Evolutionary conservation across 2,329 filamentous ascomycete genomes (phyloP).

Genomic region (Gyromitra esculenta): DNA sequence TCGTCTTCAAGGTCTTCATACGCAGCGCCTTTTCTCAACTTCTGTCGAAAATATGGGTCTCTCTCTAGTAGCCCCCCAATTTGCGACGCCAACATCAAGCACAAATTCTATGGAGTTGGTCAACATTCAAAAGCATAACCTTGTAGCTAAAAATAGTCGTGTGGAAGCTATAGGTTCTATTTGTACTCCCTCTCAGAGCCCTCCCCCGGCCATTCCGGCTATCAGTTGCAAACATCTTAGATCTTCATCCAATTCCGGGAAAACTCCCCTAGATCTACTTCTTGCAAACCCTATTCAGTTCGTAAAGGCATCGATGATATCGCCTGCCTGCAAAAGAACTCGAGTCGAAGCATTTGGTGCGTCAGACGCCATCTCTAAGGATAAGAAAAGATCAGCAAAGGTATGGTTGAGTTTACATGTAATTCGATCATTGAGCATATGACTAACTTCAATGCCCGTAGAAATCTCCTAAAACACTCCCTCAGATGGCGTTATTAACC

Average conservation of each 20-base stretch:
- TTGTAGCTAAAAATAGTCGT: neutral
- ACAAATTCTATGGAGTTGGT: conserved; percentile 12
- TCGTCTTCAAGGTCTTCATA: neutral
- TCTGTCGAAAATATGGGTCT: conserved; percentile 7
- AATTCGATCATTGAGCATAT: conserved; percentile 26
- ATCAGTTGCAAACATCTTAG: conserved; percentile 17
- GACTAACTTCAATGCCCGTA: conserved; percentile 10
- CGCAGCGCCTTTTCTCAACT: neutral
- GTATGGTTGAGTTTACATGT: conserved; percentile 1
- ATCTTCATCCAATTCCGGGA: conserved; percentile 11
- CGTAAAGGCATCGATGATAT: conserved; percentile 36
- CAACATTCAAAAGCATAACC: neutral
- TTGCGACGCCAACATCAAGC: neutral
- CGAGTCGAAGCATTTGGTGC: conserved; percentile 24
- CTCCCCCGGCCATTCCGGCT: neutral
- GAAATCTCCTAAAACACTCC: neutral
- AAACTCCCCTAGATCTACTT: conserved; percentile 30
- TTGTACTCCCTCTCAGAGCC: neutral
- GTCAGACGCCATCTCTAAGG: neutral
- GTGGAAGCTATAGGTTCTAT: conserved; percentile 13
- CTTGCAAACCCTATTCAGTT: conserved; percentile 46
- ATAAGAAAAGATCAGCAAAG: conserved; percentile 16
- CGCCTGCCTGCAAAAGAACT: conserved; percentile 19
- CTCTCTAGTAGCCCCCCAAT: conserved; percentile 13
- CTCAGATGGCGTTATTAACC: neutral